These are phyloP conservation scores for Claviceps paspali DNA, from an alignment of 2,329 filamentous ascomycete genomes.

Conservation along the genomic window DNA sequence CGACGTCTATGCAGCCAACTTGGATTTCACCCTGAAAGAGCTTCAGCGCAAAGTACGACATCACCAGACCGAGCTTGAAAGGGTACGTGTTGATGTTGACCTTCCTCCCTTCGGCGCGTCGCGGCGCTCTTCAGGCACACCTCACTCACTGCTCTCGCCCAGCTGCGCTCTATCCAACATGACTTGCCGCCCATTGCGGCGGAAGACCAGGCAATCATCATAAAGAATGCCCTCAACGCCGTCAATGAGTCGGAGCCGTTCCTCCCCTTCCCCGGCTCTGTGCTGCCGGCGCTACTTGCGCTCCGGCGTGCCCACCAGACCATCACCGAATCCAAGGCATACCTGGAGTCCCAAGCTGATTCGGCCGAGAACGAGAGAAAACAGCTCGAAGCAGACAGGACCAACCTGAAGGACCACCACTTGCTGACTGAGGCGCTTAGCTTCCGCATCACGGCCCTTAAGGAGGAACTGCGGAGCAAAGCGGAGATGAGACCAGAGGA, in stretches of 20 bases:
- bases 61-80: conserved; percentile 33
- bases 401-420: conserved; percentile 37
- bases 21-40: conserved; percentile 53
- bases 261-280: conserved; percentile 50
- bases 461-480: conserved; percentile 38
- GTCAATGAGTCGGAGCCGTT: conserved; percentile 47
- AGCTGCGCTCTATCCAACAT: conserved; percentile 15
- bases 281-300: conserved; percentile 56
- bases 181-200: conserved; percentile 12
- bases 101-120: neutral
- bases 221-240: conserved; percentile 51
- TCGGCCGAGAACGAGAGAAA: conserved; percentile 28
- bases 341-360: conserved; percentile 31
- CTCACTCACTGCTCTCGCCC: neutral
- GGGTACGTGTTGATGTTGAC: conserved; percentile 17
- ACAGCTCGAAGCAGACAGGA: conserved; percentile 34
- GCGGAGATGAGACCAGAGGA: conserved; percentile 45
- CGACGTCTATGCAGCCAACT: conserved; percentile 25
- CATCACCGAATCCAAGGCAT: conserved; percentile 46
- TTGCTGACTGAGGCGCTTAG: conserved; percentile 37
- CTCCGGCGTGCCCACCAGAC: conserved; percentile 51
- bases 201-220: conserved; percentile 22
- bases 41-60: conserved; percentile 44
- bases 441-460: conserved; percentile 43
- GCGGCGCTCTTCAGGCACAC: neutral